A percentile compares a stretch with the other conserved stretches of the same genome.
Evolutionary conservation across 192 early-diverging fungal genomes (phyloP).

Genomic region (Coemansia furcata): DNA sequence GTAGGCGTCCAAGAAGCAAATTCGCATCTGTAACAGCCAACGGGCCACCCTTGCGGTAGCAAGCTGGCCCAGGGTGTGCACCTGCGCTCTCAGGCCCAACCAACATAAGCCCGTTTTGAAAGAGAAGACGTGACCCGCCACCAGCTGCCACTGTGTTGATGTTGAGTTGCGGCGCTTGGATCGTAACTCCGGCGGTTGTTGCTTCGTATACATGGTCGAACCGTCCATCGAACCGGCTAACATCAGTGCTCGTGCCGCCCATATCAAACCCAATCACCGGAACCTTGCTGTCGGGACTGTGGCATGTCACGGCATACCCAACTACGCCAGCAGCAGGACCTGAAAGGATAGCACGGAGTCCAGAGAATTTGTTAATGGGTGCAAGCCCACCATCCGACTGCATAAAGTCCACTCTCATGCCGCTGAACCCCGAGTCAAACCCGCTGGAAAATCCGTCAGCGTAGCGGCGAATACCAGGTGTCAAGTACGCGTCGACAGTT

Average conservation of each 20-base stretch:
- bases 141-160: constrained; percentile 98
- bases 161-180: constrained; percentile 94
- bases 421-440: constrained; percentile 65
- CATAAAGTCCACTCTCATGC: constrained; percentile 91
- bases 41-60: constrained; percentile 92
- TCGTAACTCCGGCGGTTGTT: constrained; percentile 85
- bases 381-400: constrained; percentile 94
- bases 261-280: constrained; percentile 97
- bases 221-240: constrained; percentile 83
- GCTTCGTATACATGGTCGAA: constrained; percentile 96
- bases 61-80: constrained; percentile 93
- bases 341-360: constrained; percentile 87
- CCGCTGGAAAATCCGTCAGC: constrained; percentile 81
- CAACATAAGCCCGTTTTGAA: constrained; percentile 88
- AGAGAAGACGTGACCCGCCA: constrained; percentile 90
- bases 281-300: constrained; percentile 21
- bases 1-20: constrained; percentile 80
- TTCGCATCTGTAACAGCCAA: constrained; percentile 95
- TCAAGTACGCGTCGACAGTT: constrained; percentile 90
- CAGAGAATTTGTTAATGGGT: constrained; percentile 80
- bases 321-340: constrained; percentile 97
- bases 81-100: constrained; percentile 92
- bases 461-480: constrained; percentile 86
- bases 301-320: constrained; percentile 67
- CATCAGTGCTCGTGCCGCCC: constrained; percentile 92